Percentiles rank a stretch among this genome's conserved stretches.
Conservation (phyloP, 2,329 filamentous ascomycete genomes). For the Diaporthe velutina region DNA sequence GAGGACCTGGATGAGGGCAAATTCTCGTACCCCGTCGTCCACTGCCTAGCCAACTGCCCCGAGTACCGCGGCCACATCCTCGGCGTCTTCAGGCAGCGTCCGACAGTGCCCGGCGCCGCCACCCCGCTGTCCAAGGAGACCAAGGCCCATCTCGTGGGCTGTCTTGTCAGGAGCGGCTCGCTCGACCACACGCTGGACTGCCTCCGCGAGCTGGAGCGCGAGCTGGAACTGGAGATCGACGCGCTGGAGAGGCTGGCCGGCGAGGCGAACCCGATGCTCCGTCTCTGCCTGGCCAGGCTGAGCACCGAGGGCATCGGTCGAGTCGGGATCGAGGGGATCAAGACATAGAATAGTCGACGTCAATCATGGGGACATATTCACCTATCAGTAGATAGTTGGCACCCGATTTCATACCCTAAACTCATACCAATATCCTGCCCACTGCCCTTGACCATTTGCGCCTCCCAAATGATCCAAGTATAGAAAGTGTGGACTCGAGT, state of each 20-base stretch:
- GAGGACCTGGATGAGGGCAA: too few relatives aligned
- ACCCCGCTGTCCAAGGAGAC: background rate
- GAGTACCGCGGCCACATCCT: background rate
- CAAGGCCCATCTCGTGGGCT: background rate
- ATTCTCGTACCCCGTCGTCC: conserved; percentile 1
- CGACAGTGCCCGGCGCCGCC: background rate
- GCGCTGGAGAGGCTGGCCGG: background rate
- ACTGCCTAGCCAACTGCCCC: background rate
- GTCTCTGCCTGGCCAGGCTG: background rate
- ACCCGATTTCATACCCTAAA: background rate
- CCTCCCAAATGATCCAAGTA: background rate
- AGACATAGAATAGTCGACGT: background rate
- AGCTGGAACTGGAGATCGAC: background rate
- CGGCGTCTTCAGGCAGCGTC: background rate
- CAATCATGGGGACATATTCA: background rate
- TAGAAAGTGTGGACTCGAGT: background rate
- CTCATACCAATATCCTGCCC: background rate
- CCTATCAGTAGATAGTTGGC: background rate
- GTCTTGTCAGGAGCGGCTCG: background rate
- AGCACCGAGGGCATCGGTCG: background rate
- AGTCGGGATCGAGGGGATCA: background rate
- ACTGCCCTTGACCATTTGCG: background rate
- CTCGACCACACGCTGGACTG: background rate
- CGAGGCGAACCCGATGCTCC: background rate
- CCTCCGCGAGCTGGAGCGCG: background rate